These are phyloP conservation scores for Hsuehochloa calcarea DNA, from an alignment of 176 grass and related monocot species.

Conservation along the genomic window DNA sequence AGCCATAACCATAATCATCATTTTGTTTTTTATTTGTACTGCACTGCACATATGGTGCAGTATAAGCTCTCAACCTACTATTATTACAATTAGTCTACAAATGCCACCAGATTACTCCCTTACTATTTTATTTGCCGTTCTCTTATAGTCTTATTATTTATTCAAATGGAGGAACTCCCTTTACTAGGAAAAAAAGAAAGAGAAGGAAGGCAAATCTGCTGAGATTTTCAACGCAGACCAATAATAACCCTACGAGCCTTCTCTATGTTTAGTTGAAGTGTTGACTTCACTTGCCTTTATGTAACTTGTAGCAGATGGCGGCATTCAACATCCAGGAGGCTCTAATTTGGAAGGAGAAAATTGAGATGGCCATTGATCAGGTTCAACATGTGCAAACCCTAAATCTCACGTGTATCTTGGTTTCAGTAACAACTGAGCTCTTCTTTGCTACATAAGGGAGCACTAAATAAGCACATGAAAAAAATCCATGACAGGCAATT, in stretches of 20 bases:
- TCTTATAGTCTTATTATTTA: too few relatives aligned
- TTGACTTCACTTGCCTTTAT: background rate
- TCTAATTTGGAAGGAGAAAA: constrained; percentile 96
- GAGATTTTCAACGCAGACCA: background rate
- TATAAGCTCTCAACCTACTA: background rate
- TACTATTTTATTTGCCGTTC: background rate
- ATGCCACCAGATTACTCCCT: background rate
- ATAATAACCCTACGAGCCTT: background rate
- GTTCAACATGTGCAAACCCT: constrained; percentile 36
- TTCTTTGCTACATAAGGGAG: background rate
- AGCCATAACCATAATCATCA: background rate
- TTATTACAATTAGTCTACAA: background rate
- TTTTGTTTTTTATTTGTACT: background rate
- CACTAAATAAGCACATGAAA: background rate
- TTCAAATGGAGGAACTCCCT: background rate
- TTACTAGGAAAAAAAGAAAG: background rate
- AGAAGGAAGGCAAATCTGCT: background rate
- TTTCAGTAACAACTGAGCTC: background rate
- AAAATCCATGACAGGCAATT: background rate
- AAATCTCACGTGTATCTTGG: background rate
- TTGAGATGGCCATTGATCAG: constrained; percentile 95
- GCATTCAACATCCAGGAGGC: constrained; percentile 98
- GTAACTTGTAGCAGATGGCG: constrained; percentile 65
- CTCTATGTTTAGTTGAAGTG: background rate
- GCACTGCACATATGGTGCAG: background rate